Evolutionary conservation across 1,139 yeast species (phyloP).

Genomic region (Lodderomyces theae): DNA sequence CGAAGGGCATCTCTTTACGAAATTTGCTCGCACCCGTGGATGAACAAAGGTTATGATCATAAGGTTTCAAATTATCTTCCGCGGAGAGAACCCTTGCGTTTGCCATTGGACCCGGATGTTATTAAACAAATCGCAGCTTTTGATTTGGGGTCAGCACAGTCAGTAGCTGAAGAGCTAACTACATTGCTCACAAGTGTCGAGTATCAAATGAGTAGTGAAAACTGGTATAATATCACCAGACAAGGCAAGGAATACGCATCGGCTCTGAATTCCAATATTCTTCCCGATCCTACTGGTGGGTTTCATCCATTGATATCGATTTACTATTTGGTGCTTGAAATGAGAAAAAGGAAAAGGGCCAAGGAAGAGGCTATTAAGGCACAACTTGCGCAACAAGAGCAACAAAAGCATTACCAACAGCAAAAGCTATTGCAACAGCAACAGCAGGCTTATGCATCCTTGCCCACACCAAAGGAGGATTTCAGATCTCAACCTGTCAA

Average conservation of each 20-base stretch:
- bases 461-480: constrained; percentile 7
- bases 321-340: constrained; percentile 82
- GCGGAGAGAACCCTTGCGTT: constrained; percentile 64
- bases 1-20: constrained; percentile 79
- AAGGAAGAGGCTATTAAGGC: constrained; percentile 46
- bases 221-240: constrained; percentile 56
- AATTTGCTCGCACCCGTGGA: constrained; percentile 91
- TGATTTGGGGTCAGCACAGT: constrained; percentile 72
- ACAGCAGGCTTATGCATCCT: constrained; percentile 8
- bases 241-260: constrained; percentile 43
- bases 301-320: constrained; percentile 87
- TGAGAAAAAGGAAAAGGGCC: constrained; percentile 66
- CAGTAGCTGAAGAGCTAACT: constrained; percentile 56
- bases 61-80: constrained; percentile 75
- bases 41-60: constrained; percentile 81
- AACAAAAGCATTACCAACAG: constrained; percentile 10
- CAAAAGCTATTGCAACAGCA: constrained; percentile 6
- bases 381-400: constrained; percentile 23
- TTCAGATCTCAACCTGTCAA: constrained; percentile 8
- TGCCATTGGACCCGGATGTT: constrained; percentile 71
- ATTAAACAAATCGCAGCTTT: constrained; percentile 73
- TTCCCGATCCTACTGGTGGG: constrained; percentile 81
- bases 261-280: constrained; percentile 38
- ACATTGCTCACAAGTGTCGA: constrained; percentile 61
- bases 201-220: constrained; percentile 62